Conservation (phyloP, 306 rosid species). For the Albizia julibrissin region DNA sequence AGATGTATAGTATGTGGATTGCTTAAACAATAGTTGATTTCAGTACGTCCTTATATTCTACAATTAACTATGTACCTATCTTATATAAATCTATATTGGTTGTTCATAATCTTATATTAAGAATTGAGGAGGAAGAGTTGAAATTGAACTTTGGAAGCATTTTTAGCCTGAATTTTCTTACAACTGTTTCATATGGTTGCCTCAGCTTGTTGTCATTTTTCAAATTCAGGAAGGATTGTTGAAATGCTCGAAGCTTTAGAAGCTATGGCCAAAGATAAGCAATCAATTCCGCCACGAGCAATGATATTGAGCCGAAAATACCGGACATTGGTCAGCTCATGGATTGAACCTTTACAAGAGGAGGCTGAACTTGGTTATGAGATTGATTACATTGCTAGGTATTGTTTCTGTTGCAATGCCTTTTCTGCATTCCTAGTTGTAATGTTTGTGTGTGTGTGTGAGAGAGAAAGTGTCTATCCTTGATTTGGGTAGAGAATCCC, state of each 20-base stretch:
- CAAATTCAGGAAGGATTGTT: slow-evolving; percentile 73
- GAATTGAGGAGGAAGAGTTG: background rate
- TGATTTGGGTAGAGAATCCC: slow-evolving; percentile 9
- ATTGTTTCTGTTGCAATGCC: slow-evolving; percentile 30
- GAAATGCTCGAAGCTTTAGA: slow-evolving; percentile 91
- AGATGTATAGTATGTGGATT: background rate
- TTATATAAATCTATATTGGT: background rate
- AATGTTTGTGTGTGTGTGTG: background rate
- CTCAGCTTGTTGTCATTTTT: slow-evolving; percentile 38
- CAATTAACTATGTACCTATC: background rate
- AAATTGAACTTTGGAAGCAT: background rate
- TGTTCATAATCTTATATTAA: background rate
- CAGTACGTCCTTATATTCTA: background rate
- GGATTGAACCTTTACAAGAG: slow-evolving; percentile 98
- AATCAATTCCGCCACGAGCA: slow-evolving; percentile 81
- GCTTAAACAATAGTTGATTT: background rate
- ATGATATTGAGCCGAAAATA: slow-evolving; percentile 95
- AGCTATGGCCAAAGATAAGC: slow-evolving; percentile 78
- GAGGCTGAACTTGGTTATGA: slow-evolving; percentile 98
- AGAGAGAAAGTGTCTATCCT: background rate
- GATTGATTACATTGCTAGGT: slow-evolving; percentile 96
- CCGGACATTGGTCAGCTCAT: slow-evolving; percentile 90
- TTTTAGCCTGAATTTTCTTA: slow-evolving; percentile 1
- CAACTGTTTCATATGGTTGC: slow-evolving; percentile 22
- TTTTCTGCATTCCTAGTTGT: background rate